Evolutionary conservation across 805 yeast genomes (phyloP), one percentile per base, ranked within the genome.

Genomic region (Metschnikowia chrysomelidarum): DNA sequence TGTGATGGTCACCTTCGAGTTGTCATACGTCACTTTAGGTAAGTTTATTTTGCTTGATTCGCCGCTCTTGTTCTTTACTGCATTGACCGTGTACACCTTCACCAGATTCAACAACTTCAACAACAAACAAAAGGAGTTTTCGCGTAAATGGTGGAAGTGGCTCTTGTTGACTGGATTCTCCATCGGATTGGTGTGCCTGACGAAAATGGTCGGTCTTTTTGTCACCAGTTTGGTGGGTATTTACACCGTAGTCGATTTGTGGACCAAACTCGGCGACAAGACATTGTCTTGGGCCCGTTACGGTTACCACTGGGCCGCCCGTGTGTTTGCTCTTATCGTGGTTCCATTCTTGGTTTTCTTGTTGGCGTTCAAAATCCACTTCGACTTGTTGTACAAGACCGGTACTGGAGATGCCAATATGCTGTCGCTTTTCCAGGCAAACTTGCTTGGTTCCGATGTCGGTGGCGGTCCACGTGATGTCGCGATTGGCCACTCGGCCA

Each of bases 121-220:
- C 56, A 60, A 51, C 38, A 61, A 69, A 26, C 46, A 54, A 11
- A 56, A 63, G 33, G 66, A 68, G 22, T 87, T 89, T 55, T 56
- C 84, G 9, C 68, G 80, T 53, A 74, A 77, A 54, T 91, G 98
- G 97, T 93, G 95, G 95, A 79, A 78, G 57, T 91, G 97, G 96
- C 63, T 93, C 34, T 50, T 82, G 16, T 64, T 84, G 40, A 84
- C 95, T 7, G 99, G 99, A 47, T 64, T 87, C 34, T 69, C 78
- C 29, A 78, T 93, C 52, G 98, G 98, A 26, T 85, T 93, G 59
- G 84, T 89, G 13, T 82, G 91, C 56, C 83, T 95, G 19, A 95
- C 88, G 39, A 93, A 93, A 64, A 87, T 89, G 96, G 98, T 93
- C 40, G 99, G 99, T 51, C 72, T 91, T 38, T 87, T 93, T 53